Conservation (phyloP, 2,329 filamentous ascomycete species). For the Beauveria sp. region DNA sequence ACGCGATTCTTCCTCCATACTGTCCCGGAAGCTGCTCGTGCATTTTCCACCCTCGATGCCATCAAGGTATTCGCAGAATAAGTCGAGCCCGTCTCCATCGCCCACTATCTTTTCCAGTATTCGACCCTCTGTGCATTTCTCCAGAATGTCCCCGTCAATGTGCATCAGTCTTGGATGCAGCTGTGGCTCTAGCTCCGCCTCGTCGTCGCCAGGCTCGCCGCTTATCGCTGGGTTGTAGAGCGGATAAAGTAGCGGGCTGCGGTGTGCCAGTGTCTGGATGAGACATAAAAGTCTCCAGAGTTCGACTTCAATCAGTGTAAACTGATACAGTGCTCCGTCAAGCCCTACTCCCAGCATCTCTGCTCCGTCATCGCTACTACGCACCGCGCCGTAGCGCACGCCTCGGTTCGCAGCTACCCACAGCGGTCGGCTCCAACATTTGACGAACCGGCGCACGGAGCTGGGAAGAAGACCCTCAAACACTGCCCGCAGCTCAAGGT, state of each 20-base stretch:
- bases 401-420: constrained; percentile 34
- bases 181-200: constrained; percentile 28
- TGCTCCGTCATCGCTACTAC: constrained; percentile 34
- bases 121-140: constrained; percentile 41
- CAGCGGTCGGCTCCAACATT: constrained; percentile 43
- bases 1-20: constrained; percentile 17
- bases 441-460: constrained; percentile 50
- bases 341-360: constrained; percentile 59
- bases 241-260: constrained; percentile 40
- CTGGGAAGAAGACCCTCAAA: constrained; percentile 50
- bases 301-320: constrained; percentile 55
- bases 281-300: constrained; percentile 65
- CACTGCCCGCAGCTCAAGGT: constrained; percentile 36
- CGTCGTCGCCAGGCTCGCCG: constrained; percentile 16
- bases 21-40: constrained; percentile 26
- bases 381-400: constrained; percentile 35
- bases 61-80: constrained; percentile 43
- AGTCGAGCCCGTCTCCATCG: constrained; percentile 24
- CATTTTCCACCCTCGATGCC: constrained; percentile 39
- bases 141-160: constrained; percentile 59
- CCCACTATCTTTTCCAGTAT: constrained; percentile 36
- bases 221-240: constrained; percentile 25
- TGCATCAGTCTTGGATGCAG: constrained; percentile 46
- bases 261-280: constrained; percentile 59
- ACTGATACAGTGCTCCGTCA: constrained; percentile 62